Evolutionary conservation across 352 stramenopile genomes (phyloP), one percentile per base, ranked within the genome.

Genomic region (Blastocystis sp.): DNA sequence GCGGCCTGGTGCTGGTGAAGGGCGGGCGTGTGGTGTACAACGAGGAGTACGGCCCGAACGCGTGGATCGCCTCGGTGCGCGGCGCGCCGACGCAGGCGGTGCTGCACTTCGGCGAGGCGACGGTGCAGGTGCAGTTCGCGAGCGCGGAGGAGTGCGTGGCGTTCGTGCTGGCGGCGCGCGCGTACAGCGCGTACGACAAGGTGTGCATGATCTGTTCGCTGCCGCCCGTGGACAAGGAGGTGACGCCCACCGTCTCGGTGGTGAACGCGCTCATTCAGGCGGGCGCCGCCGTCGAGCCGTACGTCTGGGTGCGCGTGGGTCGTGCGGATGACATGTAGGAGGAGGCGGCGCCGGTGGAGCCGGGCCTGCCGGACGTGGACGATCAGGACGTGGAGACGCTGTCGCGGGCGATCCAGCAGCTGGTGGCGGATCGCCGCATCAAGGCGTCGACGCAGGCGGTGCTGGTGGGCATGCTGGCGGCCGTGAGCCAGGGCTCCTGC

Each of bases 201-300:
- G 11, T 88, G n/a, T 66, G 68, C 28, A 76, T 88, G 78, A 88
- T 88, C 57, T 79, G 64, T n/a, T 88, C 78, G 19, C 63, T 88
- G 1, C 78, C 78, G 19, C 14, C 78, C 21, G 64, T 79, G 68
- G 52, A 88, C 14, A 88, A 88, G 45, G 59, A 88, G 38, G 28
- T 78, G 17, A 84, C 52, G 21, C 74, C 74, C 21, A 63, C 65
- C 61, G 74, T 84, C 7, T 79, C 64, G 21, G 43, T 79, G 3
- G 54, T 88, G 40, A 79, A 63, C 60, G 64, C 78, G 10, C 24
- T 88, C 0, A 88, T 88, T 0, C 78, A 88, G 48, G 78, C 64
- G 11, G 78, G 78, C 6, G 79, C 68, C 2, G 64, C 40, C 0
- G 52, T 79, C 4, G 43, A 79, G 60, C 78, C 78, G 7, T 88